phyloP scores from a whole-genome alignment of 345 rosid genomes.

The Gossypium sturtianum region DNA sequence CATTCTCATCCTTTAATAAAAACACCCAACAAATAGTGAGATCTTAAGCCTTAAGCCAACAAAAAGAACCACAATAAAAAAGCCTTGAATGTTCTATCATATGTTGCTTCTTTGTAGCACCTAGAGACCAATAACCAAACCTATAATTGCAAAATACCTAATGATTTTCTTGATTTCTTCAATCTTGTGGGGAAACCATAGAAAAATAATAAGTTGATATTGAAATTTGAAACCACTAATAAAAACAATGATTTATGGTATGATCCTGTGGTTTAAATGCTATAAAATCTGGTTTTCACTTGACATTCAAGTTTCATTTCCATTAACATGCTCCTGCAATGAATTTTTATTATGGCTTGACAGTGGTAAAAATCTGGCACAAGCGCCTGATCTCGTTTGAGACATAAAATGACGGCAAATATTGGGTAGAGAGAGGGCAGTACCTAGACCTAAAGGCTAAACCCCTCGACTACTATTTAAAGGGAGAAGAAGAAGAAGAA shows the following conservation, averaged over 20 bases:
- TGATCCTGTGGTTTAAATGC: no score
- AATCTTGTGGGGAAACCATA: neutral
- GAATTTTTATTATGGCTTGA: neutral
- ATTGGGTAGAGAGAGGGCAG: neutral
- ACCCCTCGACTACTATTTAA: neutral
- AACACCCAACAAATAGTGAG: constrained; percentile 4
- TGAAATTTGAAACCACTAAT: no score
- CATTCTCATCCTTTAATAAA: constrained; percentile 7
- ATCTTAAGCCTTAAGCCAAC: constrained; percentile 7
- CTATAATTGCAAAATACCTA: neutral
- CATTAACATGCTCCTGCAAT: neutral
- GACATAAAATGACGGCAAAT: neutral
- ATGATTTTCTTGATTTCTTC: neutral
- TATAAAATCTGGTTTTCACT: neutral
- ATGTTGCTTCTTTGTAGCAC: neutral
- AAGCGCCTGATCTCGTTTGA: neutral
- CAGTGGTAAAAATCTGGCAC: neutral
- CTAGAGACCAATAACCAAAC: neutral
- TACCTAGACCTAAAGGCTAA: neutral
- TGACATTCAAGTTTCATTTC: neutral
- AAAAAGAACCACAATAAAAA: neutral
- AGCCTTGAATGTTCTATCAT: neutral
- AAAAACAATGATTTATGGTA: no score
- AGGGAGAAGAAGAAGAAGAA: neutral
- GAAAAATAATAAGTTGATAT: neutral